Evolutionary conservation across 2,329 filamentous ascomycete genomes (phyloP), one percentile per base, ranked within the genome.

Genomic region (Xylariales sp.): DNA sequence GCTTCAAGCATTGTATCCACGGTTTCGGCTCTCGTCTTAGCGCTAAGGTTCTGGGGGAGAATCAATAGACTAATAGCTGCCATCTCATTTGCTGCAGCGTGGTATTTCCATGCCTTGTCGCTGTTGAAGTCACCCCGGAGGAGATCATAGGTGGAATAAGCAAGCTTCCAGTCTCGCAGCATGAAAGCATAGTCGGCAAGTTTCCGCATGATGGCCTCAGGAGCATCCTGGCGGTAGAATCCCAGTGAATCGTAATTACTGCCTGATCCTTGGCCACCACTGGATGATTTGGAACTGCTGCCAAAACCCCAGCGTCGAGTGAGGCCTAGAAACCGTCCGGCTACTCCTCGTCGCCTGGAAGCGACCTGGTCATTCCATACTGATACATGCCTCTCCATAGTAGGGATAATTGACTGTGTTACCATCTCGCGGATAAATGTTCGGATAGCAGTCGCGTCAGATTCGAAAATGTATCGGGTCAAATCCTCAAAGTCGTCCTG

Each of bases 301-400:
- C 88, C 87, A 52, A 97, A 95, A 1, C 83, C 81, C 81, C 88
- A 97, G 49, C 89, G 84, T 54, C 93, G 90, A 1, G 90, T 95
- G 40, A 98, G 71, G 8, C 85, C 95, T 72, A 95, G 89, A 61
- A 98, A 91, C n/a, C 89, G 81, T 10, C 94, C 94, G 39, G 86
- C 86, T 33, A 98, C 74, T 12, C 94, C 94, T 54, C 88, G 82
- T 40, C 94, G 76, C 41, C 88, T 78, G 11, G 94, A 96, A 13
- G 91, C 90, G 18, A 97, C 86, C 60, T 97, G 91, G 53, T 98
- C 93, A 55, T 98, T 98, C 94, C 93, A 98, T 5, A 89, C 73
- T 5, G 88, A 84, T 10, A 95, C 78, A 47, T 86, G 83, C 40
- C 91, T 84, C 63, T 98, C 93, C 94, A 98, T 98, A 28, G 87